Conservation (phyloP, 2,329 filamentous ascomycete genomes). For the Alternaria burnsii region DNA sequence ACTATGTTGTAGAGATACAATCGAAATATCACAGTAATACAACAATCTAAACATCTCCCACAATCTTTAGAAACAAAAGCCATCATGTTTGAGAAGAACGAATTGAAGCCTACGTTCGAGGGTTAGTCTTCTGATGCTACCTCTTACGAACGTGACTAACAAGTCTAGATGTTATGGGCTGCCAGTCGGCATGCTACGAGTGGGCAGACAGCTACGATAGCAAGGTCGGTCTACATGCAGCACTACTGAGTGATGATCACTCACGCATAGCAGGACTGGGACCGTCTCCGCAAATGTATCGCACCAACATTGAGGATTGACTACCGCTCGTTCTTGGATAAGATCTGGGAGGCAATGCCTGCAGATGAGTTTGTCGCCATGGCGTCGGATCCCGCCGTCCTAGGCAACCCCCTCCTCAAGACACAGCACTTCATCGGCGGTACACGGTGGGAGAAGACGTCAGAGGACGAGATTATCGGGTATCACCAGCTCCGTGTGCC, state of each 20-base stretch:
- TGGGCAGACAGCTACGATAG: constrained; percentile 73
- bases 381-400: constrained; percentile 61
- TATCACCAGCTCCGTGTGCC: constrained; percentile 67
- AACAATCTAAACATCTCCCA: neutral
- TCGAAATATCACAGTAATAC: constrained; percentile 2
- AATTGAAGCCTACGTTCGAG: constrained; percentile 47
- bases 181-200: constrained; percentile 62
- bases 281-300: constrained; percentile 66
- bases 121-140: constrained; percentile 31
- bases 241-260: neutral
- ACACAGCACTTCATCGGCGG: constrained; percentile 67
- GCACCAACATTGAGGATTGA: constrained; percentile 72
- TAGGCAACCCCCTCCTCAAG: constrained; percentile 63
- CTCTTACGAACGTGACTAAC: constrained; percentile 24
- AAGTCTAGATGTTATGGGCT: constrained; percentile 58
- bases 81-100: constrained; percentile 42
- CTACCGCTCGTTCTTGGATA: constrained; percentile 68
- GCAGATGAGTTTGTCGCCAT: constrained; percentile 63
- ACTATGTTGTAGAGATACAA: constrained; percentile 5
- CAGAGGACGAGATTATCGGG: constrained; percentile 59
- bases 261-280: constrained; percentile 60
- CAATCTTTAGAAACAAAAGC: neutral
- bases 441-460: constrained; percentile 61
- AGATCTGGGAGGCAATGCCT: constrained; percentile 65
- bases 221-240: constrained; percentile 54